Percentiles rank a stretch among this genome's conserved stretches.
Evolutionary conservation across 2,329 filamentous ascomycete genomes (phyloP).

Genomic region (Septoria petroselini): DNA sequence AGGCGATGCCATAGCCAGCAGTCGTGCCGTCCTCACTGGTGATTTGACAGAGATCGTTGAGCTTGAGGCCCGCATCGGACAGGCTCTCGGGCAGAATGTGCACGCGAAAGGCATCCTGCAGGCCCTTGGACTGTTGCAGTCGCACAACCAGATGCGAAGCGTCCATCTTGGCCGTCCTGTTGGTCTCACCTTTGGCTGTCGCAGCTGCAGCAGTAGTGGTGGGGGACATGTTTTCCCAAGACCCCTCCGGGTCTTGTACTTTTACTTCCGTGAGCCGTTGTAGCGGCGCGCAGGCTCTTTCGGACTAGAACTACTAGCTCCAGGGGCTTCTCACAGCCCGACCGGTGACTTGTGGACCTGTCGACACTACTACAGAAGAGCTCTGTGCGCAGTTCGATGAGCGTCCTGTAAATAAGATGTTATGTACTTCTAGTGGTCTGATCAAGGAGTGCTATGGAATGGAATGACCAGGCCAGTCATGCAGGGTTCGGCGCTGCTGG

Average conservation of each 20-base stretch:
- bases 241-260: neutral
- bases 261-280: neutral
- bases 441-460: too few relatives aligned
- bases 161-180: slow-evolving; percentile 17
- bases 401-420: neutral
- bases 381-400: too few relatives aligned
- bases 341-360: neutral
- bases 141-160: slow-evolving; percentile 51
- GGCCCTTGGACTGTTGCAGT: slow-evolving; percentile 36
- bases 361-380: neutral
- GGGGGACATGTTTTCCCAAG: slow-evolving; percentile 5
- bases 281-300: too few relatives aligned
- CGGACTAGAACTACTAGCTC: neutral
- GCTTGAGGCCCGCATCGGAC: slow-evolving; percentile 52
- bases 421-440: neutral
- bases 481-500: neutral
- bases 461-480: too few relatives aligned
- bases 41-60: slow-evolving; percentile 60
- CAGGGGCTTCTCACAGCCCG: neutral
- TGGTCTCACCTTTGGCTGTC: neutral
- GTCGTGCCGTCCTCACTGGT: slow-evolving; percentile 41
- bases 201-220: neutral
- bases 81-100: slow-evolving; percentile 57
- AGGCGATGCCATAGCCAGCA: slow-evolving; percentile 61
- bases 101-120: slow-evolving; percentile 59